Conservation (phyloP, 2,329 filamentous ascomycete genomes). For the Geosmithia flava region DNA sequence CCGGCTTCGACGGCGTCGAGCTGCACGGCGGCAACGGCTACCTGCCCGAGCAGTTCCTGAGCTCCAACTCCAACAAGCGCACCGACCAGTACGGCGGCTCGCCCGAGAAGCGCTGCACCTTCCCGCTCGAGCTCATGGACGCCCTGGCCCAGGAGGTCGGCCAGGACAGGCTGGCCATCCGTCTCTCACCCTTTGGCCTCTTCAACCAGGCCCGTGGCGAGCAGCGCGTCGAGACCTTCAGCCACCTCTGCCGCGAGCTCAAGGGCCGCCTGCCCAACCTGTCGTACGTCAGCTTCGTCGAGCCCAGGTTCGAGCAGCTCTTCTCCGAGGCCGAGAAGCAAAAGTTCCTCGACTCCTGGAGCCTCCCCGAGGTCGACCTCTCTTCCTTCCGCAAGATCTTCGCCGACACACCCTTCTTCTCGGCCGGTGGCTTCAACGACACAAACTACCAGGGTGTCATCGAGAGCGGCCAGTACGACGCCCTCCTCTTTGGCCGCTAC, state of each 20-base stretch:
- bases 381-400: slow-evolving; percentile 36
- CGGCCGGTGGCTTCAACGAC: slow-evolving; percentile 40
- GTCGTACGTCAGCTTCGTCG: slow-evolving; percentile 43
- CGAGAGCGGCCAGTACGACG: slow-evolving; percentile 31
- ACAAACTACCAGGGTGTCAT: slow-evolving; percentile 33
- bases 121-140: slow-evolving; percentile 42
- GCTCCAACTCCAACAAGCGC: slow-evolving; percentile 20
- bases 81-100: slow-evolving; percentile 21
- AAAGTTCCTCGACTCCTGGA: slow-evolving; percentile 32
- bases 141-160: slow-evolving; percentile 28
- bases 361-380: slow-evolving; percentile 29
- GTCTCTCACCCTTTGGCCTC: slow-evolving; percentile 33
- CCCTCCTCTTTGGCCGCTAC: slow-evolving; percentile 21
- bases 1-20: slow-evolving; percentile 35
- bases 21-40: slow-evolving; percentile 27
- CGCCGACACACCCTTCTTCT: slow-evolving; percentile 38
- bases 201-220: slow-evolving; percentile 38
- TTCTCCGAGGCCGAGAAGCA: slow-evolving; percentile 34
- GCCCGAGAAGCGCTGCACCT: slow-evolving; percentile 25
- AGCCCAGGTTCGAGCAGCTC: slow-evolving; percentile 42
- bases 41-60: slow-evolving; percentile 25
- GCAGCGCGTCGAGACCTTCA: slow-evolving; percentile 40
- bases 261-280: slow-evolving; percentile 28
- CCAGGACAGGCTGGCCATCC: slow-evolving; percentile 28
- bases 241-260: slow-evolving; percentile 31